Conservation (phyloP, 768 basidiomycete genomes). For the Mycena pura region DNA sequence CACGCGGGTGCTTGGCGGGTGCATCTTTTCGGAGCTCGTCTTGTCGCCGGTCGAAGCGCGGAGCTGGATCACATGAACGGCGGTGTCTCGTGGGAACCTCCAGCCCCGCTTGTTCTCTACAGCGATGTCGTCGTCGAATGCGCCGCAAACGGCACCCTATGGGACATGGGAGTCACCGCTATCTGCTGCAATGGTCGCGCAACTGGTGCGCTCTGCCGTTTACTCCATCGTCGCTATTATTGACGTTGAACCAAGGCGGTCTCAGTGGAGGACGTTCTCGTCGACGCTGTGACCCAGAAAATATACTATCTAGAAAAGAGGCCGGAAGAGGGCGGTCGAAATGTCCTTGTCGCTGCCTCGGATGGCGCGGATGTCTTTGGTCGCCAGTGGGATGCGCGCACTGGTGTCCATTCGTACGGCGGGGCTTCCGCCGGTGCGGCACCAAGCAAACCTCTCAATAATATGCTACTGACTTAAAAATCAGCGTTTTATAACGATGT, state of each 20-base stretch:
- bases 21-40: too few species aligned
- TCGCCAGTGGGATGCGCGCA: slow-evolving; percentile 52
- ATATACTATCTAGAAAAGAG: slow-evolving; percentile 53
- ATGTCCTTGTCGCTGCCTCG: slow-evolving; percentile 50
- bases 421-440: slow-evolving; percentile 49
- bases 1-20: too few species aligned
- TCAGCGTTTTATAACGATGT: slow-evolving; percentile 43
- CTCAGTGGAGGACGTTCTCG: slow-evolving; percentile 37
- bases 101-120: too few species aligned
- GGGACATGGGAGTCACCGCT: slow-evolving; percentile 48
- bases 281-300: slow-evolving; percentile 45
- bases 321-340: slow-evolving; percentile 36
- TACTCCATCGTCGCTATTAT: not conserved
- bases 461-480: not conserved
- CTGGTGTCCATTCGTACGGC: slow-evolving; percentile 64
- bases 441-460: not conserved
- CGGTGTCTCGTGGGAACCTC: too few species aligned
- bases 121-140: too few species aligned
- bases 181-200: slow-evolving; percentile 34
- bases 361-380: slow-evolving; percentile 49
- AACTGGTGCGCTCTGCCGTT: slow-evolving; percentile 22
- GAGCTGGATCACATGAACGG: too few species aligned
- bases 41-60: too few species aligned
- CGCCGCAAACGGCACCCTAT: too few species aligned
- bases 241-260: too few species aligned